Evolutionary conservation across 2,329 filamentous ascomycete genomes (phyloP), one percentile per base, ranked within the genome.

Genomic region (Diaporthe sp.): DNA sequence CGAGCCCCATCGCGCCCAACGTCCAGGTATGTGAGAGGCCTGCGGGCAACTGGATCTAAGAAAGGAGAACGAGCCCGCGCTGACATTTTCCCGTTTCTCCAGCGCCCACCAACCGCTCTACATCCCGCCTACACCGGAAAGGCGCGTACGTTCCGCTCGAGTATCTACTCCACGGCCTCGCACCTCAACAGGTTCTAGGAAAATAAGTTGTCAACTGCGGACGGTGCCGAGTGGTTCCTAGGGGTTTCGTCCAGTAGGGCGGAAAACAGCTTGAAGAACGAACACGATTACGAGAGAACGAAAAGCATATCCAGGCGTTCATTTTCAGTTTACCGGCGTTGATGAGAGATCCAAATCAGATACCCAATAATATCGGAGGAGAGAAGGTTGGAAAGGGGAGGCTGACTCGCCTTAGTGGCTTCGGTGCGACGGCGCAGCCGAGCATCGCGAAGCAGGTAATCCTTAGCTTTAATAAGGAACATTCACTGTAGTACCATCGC

Each of bases 71-170:
- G 9, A 28, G 58, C 13, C 4, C 37, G n/a, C 68, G 71, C 75
- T 76, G 49, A 76, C 61, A 68, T 39, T 37, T 42, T 17, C 28
- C 17, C 15, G 13, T 22, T 57, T 13, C 25, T 10, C 0, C 70
- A 87, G 80, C 87, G 91, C 15, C 91, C 91, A 1, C 86, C 89
- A 39, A 90, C 90, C 10, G 89, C 89, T 2, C 76, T 91, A 77
- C 91, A 93, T 78, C 91, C 91, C 37, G 86, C 87, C 68, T 84
- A 88, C 78, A 82, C 82, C 44, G 83, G 82, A 3, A 80, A 82
- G 39, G 88, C 84, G 78, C 81, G 82, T 31, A 68, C 65, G 7
- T 68, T 53, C 46, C 65, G 65, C 10, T 75, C 73, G 46, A 76
- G 75, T 49, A 62, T 75, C 46, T 90, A 90, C 80, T 90, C 88